Evolutionary conservation across 805 yeast genomes (phyloP).

Genomic region (Saccharomycopsis malanga): DNA sequence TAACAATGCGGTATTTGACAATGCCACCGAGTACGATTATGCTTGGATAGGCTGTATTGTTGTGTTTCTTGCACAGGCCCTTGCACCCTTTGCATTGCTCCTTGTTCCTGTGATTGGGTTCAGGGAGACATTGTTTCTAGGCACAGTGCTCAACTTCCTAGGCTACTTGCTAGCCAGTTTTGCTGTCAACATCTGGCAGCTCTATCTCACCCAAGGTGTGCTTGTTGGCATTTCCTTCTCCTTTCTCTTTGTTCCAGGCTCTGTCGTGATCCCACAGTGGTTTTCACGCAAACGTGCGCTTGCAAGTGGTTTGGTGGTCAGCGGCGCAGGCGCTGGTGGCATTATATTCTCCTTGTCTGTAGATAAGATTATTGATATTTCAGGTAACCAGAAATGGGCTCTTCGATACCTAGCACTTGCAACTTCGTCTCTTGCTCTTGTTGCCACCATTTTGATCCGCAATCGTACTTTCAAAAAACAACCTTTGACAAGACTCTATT

Average conservation of each 20-base stretch:
- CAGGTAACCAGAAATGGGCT: slow-evolving; percentile 22
- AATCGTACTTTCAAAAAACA: slow-evolving; percentile 30
- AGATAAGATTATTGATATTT: slow-evolving; percentile 25
- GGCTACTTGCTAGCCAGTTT: slow-evolving; percentile 57
- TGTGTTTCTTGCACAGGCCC: slow-evolving; percentile 48
- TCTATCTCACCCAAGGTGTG: slow-evolving; percentile 63
- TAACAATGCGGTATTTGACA: slow-evolving; percentile 35
- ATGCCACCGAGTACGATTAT: slow-evolving; percentile 44
- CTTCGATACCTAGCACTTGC: slow-evolving; percentile 15
- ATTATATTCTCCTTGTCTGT: slow-evolving; percentile 28
- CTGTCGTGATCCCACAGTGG: slow-evolving; percentile 62
- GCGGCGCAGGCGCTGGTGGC: slow-evolving; percentile 34
- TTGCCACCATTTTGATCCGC: slow-evolving; percentile 12
- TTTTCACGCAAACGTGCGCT: slow-evolving; percentile 53
- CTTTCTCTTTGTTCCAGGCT: slow-evolving; percentile 49
- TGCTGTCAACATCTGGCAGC: slow-evolving; percentile 54
- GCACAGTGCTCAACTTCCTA: slow-evolving; percentile 43
- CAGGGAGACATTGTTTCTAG: slow-evolving; percentile 40
- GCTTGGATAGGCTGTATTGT: slow-evolving; percentile 52
- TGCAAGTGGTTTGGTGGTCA: slow-evolving; percentile 28
- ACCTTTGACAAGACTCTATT: slow-evolving; percentile 26
- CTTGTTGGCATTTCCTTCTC: slow-evolving; percentile 49
- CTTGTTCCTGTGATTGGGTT: slow-evolving; percentile 45
- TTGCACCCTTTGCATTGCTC: slow-evolving; percentile 51
- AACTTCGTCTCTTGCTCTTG: slow-evolving; percentile 6